Evolutionary conservation across 495 filamentous ascomycete genomes (phyloP).

Genomic region (Thermochaetoides thermophila): DNA sequence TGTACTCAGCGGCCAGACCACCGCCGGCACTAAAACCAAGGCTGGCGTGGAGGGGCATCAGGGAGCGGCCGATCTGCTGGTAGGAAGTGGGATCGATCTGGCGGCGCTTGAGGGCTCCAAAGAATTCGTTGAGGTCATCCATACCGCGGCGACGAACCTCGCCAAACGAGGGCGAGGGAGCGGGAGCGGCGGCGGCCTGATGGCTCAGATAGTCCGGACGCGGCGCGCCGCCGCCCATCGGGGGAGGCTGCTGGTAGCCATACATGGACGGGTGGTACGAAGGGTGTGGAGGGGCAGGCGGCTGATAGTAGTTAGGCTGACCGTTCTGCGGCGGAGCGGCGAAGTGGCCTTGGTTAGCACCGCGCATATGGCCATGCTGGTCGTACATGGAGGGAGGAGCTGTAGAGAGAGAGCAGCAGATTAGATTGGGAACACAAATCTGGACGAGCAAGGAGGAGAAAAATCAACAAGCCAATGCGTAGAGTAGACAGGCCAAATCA

Average conservation of each 20-base stretch:
- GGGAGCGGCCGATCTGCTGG: conserved; percentile 61
- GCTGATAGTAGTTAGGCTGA: conserved; percentile 39
- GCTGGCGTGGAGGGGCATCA: conserved; percentile 52
- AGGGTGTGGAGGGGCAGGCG: conserved; percentile 47
- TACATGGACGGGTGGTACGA: conserved; percentile 43
- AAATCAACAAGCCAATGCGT: neutral
- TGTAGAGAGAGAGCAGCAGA: conserved; percentile 34
- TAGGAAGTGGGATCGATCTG: conserved; percentile 77
- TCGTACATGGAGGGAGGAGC: conserved; percentile 2
- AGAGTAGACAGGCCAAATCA: too few species aligned
- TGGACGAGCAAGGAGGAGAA: conserved; percentile 20
- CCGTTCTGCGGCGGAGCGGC: conserved; percentile 35
- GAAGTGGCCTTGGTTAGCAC: conserved; percentile 33
- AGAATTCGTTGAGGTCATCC: conserved; percentile 86
- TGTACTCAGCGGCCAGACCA: conserved; percentile 50
- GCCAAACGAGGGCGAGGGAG: conserved; percentile 16
- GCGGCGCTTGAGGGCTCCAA: conserved; percentile 77
- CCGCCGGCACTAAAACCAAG: conserved; percentile 53
- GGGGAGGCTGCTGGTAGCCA: conserved; percentile 32
- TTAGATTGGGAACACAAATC: too few species aligned
- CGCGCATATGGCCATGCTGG: conserved; percentile 39
- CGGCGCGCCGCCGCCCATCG: conserved; percentile 36
- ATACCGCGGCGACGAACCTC: conserved; percentile 67
- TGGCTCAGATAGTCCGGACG: conserved; percentile 34
- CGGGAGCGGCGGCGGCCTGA: conserved; percentile 26